Evolutionary conservation across 129 eudicot genomes (phyloP).

Genomic region (Helichrysum umbraculigerum): DNA sequence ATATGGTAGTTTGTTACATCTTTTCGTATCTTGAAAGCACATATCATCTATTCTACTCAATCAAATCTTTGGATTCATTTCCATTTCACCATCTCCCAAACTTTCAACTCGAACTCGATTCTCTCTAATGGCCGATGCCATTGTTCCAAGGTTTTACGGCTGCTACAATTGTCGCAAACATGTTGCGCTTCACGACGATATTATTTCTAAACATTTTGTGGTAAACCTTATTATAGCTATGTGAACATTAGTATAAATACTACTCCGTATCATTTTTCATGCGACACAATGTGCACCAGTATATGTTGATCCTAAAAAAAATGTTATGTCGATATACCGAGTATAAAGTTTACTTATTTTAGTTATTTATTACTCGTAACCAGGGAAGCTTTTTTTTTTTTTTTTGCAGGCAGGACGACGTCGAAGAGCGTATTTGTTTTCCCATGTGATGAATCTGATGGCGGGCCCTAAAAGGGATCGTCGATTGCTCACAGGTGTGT

Average conservation of each 20-base stretch:
- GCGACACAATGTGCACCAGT: too few relatives aligned
- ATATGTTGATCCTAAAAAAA: too few relatives aligned
- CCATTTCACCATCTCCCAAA: slow-evolving; percentile 3
- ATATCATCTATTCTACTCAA: not conserved
- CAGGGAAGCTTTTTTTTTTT: not conserved
- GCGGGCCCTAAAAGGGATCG: slow-evolving; percentile 37
- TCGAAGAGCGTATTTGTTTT: slow-evolving; percentile 48
- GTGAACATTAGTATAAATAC: too few relatives aligned
- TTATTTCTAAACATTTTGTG: slow-evolving; percentile 49
- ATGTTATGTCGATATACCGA: too few relatives aligned
- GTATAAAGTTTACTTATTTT: too few relatives aligned
- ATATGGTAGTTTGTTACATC: slow-evolving; percentile 5
- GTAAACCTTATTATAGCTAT: slow-evolving; percentile 10
- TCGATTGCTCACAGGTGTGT: slow-evolving; percentile 36
- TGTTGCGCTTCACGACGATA: slow-evolving; percentile 56
- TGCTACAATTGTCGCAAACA: slow-evolving; percentile 52
- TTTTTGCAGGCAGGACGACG: slow-evolving; percentile 9
- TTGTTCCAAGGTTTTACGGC: slow-evolving; percentile 51
- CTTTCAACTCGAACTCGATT: not conserved
- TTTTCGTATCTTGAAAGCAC: not conserved
- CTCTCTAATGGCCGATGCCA: slow-evolving; percentile 39
- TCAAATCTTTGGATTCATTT: not conserved
- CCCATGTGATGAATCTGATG: slow-evolving; percentile 42
- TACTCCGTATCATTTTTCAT: too few relatives aligned
- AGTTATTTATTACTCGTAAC: not conserved